Conservation (phyloP, 441 rosid genomes). For the Monsonia emarginata region DNA sequence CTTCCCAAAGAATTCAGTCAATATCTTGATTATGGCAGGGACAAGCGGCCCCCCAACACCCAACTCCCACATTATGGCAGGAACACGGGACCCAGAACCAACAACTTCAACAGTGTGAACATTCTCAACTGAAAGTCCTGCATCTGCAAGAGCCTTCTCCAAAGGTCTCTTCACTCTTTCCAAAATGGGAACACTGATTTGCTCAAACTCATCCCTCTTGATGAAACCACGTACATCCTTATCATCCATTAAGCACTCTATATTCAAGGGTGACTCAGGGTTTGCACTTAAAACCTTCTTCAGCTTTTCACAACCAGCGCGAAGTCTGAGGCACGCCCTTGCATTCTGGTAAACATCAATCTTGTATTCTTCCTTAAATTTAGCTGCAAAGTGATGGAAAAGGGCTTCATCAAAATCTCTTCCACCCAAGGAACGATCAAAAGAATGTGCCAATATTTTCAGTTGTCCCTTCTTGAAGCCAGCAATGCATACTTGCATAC, state of each 20-base stretch:
- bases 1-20: constrained; percentile 84
- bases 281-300: constrained; percentile 94
- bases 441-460: constrained; percentile 62
- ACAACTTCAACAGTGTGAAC: constrained; percentile 86
- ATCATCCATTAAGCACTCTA: constrained; percentile 94
- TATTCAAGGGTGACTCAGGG: constrained; percentile 75
- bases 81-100: constrained; percentile 83
- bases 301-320: constrained; percentile 77
- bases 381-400: constrained; percentile 64
- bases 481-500: constrained; percentile 91
- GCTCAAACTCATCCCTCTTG: constrained; percentile 87
- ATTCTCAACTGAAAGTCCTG: constrained; percentile 59
- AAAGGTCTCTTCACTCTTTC: constrained; percentile 83
- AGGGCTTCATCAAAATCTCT: constrained; percentile 89
- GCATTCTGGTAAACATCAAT: constrained; percentile 84
- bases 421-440: constrained; percentile 74
- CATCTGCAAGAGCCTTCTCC: constrained; percentile 82
- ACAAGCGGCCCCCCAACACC: constrained; percentile 76
- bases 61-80: no score
- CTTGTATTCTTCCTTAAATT: constrained; percentile 77
- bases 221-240: constrained; percentile 81
- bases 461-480: constrained; percentile 82
- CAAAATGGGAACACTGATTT: constrained; percentile 67
- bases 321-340: constrained; percentile 71
- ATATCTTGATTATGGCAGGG: constrained; percentile 66